Conservation (phyloP, 2,329 filamentous ascomycete genomes). For the Fusarium nodosum region DNA sequence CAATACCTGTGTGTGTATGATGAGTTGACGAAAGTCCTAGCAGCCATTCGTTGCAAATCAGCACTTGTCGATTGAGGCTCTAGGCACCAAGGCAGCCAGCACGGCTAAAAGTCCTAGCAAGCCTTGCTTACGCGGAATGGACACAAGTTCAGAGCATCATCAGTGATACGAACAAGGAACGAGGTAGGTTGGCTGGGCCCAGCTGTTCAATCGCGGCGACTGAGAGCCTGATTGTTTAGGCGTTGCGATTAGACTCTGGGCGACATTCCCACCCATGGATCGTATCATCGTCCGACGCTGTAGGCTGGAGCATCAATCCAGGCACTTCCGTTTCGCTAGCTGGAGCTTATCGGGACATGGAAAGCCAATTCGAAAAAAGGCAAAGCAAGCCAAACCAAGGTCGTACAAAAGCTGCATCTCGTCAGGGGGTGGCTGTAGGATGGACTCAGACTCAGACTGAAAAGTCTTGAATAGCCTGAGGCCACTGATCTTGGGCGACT, state of each 20-base stretch:
- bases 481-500: constrained; percentile 25
- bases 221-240: constrained; percentile 5
- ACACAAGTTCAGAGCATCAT: not conserved
- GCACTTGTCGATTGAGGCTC: constrained; percentile 14
- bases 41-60: constrained; percentile 24
- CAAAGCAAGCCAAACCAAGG: constrained; percentile 19
- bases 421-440: constrained; percentile 42
- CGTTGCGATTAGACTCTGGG: constrained; percentile 27
- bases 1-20: constrained; percentile 24
- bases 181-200: constrained; percentile 5
- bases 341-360: constrained; percentile 23
- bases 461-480: constrained; percentile 18
- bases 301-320: constrained; percentile 37
- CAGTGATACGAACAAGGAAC: constrained; percentile 2
- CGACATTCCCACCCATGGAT: constrained; percentile 31
- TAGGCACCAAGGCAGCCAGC: constrained; percentile 26
- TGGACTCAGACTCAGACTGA: not conserved
- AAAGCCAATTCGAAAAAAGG: constrained; percentile 32
- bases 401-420: constrained; percentile 26
- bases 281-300: constrained; percentile 3
- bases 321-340: constrained; percentile 35
- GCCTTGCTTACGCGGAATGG: constrained; percentile 16
- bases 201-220: not conserved
- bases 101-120: constrained; percentile 30
- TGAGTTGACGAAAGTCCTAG: constrained; percentile 17